Conservation (phyloP, 2,329 filamentous ascomycete species). For the Ilyonectria destructans region DNA sequence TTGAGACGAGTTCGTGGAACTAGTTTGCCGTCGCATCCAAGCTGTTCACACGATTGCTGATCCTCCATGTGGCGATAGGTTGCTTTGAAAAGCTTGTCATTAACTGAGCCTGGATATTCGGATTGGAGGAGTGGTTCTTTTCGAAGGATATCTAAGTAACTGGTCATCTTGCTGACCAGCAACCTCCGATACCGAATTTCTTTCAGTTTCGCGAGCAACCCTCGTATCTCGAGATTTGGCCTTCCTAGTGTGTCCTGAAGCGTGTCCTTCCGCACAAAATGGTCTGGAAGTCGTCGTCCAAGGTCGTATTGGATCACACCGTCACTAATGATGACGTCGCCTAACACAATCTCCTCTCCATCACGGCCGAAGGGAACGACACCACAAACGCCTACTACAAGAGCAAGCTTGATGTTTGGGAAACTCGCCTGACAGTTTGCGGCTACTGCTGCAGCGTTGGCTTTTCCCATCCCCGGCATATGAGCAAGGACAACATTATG, state of each 20-base stretch:
- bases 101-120: too few species aligned
- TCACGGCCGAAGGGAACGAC: conserved; percentile 47
- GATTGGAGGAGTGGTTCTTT: too few species aligned
- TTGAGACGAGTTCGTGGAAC: conserved; percentile 6
- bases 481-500: too few species aligned
- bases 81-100: too few species aligned
- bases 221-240: too few species aligned
- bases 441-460: too few species aligned
- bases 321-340: conserved; percentile 54
- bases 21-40: conserved; percentile 36
- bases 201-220: background rate
- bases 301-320: conserved; percentile 52
- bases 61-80: too few species aligned
- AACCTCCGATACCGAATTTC: conserved; percentile 43
- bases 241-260: conserved; percentile 47
- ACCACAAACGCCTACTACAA: conserved; percentile 60
- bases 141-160: background rate
- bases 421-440: too few species aligned
- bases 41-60: too few species aligned
- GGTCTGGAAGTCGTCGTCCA: conserved; percentile 43
- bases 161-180: background rate
- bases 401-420: conserved; percentile 23
- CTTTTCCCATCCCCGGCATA: too few species aligned
- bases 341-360: conserved; percentile 46
- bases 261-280: conserved; percentile 47